Evolutionary conservation across 495 filamentous ascomycete species (phyloP), one percentile per base, ranked within the genome.

Genomic region (Elasticomyces elasticus): DNA sequence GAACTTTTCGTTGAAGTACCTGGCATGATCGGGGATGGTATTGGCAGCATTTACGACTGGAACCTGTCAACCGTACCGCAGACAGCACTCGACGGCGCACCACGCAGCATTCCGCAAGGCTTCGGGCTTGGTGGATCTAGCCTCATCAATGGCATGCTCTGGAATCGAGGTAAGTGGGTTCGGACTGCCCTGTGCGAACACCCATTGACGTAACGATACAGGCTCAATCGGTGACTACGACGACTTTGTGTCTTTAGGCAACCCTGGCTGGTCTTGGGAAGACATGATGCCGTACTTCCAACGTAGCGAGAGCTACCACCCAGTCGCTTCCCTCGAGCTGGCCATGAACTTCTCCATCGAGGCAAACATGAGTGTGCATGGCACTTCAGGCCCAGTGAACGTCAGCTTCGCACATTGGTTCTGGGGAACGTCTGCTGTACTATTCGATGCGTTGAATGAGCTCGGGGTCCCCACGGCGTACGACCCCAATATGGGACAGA

Each of bases 91-190:
- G 47, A 64, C 46, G 60, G 56, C 20, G 25, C 13, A 9, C 28
- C 62, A n/a, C 51, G 60, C 15, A 45, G 42, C 23, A 25, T 63
- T 19, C 61, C 61, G 10, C 61, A 60, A 41, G 57, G 61, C 40
- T 42, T 31, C 20, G 58, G 33, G 3, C 58, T 60, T 6, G 58
- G 58, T 13, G 61, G 63, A 20, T 51, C 57, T 31, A 61, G 58
- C 15, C 33, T 63, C n/a, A 46, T 65, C 20, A 65, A 65, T 49
- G 56, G 52, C 25, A 60, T 65, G 63, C 42, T 63, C 1, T 63
- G 56, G 61, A 58, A 59, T 47, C 41, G 61, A 40, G 63, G 57
- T 19, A 45, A 33, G 30, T 33, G 15, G 7, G 30, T 15, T 33
- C 30, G 51, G 1, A 43, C 26, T 5, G 54, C 41, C 30, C 15